A percentile compares a stretch with the other conserved stretches of the same genome.
Conservation (phyloP, 495 filamentous ascomycete species). For the Bacidia rubella region DNA sequence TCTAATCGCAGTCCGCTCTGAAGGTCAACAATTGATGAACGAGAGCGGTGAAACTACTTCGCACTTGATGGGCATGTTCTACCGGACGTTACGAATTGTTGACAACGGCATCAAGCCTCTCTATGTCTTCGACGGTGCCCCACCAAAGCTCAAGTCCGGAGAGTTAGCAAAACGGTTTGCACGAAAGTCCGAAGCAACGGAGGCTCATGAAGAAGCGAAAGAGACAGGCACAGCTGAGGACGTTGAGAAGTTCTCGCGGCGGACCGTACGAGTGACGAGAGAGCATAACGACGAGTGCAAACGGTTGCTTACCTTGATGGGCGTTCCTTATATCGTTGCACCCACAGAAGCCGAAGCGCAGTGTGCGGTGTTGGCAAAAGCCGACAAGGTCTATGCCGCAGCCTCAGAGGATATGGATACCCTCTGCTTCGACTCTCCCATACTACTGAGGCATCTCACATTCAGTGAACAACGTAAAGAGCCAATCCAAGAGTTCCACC, state of each 20-base stretch:
- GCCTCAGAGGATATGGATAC: conserved; percentile 99
- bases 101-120: conserved; percentile 98
- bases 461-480: conserved; percentile 96
- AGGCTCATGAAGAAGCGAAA: conserved; percentile 85
- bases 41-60: conserved; percentile 93
- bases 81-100: conserved; percentile 93
- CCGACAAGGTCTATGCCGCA: conserved; percentile 91
- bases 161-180: conserved; percentile 89
- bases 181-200: conserved; percentile 76
- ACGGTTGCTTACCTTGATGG: conserved; percentile 80
- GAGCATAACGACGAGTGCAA: conserved; percentile 96
- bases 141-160: conserved; percentile 91
- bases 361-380: conserved; percentile 79
- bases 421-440: conserved; percentile 83
- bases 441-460: conserved; percentile 83
- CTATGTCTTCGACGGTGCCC: conserved; percentile 94
- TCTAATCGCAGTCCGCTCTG: conserved; percentile 90
- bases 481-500: conserved; percentile 87
- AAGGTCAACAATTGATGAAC: conserved; percentile 88
- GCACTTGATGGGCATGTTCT: conserved; percentile 98
- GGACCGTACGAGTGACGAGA: conserved; percentile 86
- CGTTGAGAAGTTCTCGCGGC: conserved; percentile 90
- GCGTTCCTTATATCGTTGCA: conserved; percentile 85
- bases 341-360: conserved; percentile 97
- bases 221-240: conserved; percentile 95